A percentile compares a stretch with the other conserved stretches of the same genome.
Conservation (phyloP, 164 flowering plant genomes). For the Taxillus chinensis region DNA sequence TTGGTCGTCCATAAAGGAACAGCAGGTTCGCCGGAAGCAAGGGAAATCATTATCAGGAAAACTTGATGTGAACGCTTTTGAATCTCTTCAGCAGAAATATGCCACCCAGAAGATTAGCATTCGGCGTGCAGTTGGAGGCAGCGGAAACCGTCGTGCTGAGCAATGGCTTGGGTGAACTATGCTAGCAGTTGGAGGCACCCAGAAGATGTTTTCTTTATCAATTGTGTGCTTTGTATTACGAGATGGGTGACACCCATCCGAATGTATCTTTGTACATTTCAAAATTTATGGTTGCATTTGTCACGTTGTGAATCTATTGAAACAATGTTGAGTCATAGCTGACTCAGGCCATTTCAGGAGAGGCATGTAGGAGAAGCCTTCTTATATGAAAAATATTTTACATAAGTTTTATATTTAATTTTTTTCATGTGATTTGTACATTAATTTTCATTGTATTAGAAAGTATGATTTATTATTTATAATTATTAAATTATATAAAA, state of each 20-base stretch:
- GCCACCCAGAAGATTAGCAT: conserved; percentile 85
- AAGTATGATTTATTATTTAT: too few species aligned
- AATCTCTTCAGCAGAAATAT: conserved; percentile 78
- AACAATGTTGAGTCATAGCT: neutral
- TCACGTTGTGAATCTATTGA: too few species aligned
- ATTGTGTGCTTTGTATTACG: neutral
- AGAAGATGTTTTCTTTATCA: conserved; percentile 27
- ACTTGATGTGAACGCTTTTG: conserved; percentile 89
- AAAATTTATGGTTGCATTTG: too few species aligned
- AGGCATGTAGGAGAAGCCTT: too few species aligned
- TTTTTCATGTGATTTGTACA: too few species aligned
- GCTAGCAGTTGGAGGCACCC: too few species aligned
- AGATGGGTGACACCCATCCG: neutral
- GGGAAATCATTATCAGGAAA: conserved; percentile 90
- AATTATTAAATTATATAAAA: too few species aligned
- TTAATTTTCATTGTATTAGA: too few species aligned
- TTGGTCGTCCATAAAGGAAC: conserved; percentile 82
- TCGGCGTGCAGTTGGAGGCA: conserved; percentile 71
- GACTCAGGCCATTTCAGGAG: too few species aligned
- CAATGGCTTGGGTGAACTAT: conserved; percentile 50
- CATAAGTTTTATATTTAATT: too few species aligned
- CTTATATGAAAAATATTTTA: too few species aligned
- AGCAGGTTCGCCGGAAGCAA: conserved; percentile 68
- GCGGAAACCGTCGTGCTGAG: conserved; percentile 56
- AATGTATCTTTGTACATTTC: neutral